phyloP scores from a whole-genome alignment of 2,329 filamentous ascomycete genomes.

The Fusarium torreyae region DNA sequence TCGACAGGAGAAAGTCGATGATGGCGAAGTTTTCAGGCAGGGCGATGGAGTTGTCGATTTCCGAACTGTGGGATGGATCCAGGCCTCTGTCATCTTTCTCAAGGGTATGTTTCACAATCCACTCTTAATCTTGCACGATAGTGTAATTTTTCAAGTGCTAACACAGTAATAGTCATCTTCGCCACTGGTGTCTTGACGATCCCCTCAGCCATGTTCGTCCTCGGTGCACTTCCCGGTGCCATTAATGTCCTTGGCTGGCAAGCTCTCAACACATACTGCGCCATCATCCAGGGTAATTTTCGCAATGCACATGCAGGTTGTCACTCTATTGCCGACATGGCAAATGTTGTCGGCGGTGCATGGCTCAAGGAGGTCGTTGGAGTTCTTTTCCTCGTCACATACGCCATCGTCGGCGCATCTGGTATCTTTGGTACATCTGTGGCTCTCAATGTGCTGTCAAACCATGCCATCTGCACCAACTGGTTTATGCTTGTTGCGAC shows the following conservation, averaged over 20 bases:
- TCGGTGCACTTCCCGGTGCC: constrained; percentile 60
- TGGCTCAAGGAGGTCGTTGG: constrained; percentile 68
- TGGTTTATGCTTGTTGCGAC: constrained; percentile 70
- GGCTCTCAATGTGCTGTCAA: constrained; percentile 71
- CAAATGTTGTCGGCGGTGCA: constrained; percentile 66
- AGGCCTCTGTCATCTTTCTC: constrained; percentile 64
- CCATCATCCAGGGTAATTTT: constrained; percentile 59
- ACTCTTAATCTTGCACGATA: too few relatives aligned
- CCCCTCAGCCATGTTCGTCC: constrained; percentile 59
- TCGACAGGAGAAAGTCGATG: constrained; percentile 40
- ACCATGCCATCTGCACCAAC: constrained; percentile 71
- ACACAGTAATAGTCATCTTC: constrained; percentile 55
- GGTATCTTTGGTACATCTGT: constrained; percentile 73
- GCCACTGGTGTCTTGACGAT: constrained; percentile 61
- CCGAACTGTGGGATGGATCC: constrained; percentile 64
- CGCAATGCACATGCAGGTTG: constrained; percentile 57
- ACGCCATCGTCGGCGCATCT: constrained; percentile 68
- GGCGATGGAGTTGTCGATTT: constrained; percentile 62
- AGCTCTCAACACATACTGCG: constrained; percentile 58
- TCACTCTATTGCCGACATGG: constrained; percentile 63
- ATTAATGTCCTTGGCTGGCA: constrained; percentile 61
- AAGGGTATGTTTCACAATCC: constrained; percentile 51
- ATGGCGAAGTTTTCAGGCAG: constrained; percentile 63
- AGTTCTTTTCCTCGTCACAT: constrained; percentile 70
- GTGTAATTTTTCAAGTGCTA: not conserved